Percentiles rank a stretch among this genome's conserved stretches.
Conservation (phyloP, 148 eudicot species). For the Camellia lanceoleosa region DNA sequence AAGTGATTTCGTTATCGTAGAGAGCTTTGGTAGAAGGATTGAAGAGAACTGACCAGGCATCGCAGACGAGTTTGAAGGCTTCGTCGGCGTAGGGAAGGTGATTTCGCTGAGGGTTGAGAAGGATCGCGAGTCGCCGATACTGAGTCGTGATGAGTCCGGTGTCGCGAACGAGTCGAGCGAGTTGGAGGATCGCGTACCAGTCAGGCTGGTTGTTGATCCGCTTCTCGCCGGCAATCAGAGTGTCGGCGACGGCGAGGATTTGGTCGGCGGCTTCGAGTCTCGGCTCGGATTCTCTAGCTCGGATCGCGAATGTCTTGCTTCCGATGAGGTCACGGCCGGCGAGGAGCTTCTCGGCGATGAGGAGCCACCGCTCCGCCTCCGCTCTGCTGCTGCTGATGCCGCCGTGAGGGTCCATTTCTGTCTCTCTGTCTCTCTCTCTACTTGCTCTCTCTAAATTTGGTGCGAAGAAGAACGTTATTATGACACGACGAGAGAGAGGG, state of each 20-base stretch:
- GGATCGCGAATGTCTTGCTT: conserved; percentile 68
- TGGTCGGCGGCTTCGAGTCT: conserved; percentile 55
- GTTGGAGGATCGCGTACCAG: conserved; percentile 73
- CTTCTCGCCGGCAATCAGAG: conserved; percentile 64
- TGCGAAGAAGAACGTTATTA: not conserved
- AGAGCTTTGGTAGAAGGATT: conserved; percentile 56
- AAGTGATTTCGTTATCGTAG: conserved; percentile 47
- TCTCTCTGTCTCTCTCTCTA: not conserved
- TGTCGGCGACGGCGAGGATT: conserved; percentile 71
- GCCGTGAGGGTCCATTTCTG: conserved; percentile 28
- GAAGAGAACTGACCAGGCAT: conserved; percentile 75
- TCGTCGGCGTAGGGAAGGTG: conserved; percentile 56
- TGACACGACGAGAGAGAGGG: not conserved
- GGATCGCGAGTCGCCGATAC: conserved; percentile 48
- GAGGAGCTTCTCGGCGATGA: conserved; percentile 72
- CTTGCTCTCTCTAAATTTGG: conserved; percentile 10
- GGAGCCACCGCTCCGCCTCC: conserved; percentile 79
- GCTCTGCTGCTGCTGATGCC: conserved; percentile 24
- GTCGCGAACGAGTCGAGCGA: conserved; percentile 44
- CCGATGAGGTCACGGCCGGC: conserved; percentile 66
- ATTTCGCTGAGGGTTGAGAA: conserved; percentile 57
- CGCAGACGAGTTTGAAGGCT: conserved; percentile 58
- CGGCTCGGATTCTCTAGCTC: conserved; percentile 84
- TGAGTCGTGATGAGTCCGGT: conserved; percentile 49
- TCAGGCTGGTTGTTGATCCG: conserved; percentile 47